Percentiles rank a stretch among this genome's conserved stretches.
Conservation (phyloP, 2,329 filamentous ascomycete species). For the Alternaria ethzedia region DNA sequence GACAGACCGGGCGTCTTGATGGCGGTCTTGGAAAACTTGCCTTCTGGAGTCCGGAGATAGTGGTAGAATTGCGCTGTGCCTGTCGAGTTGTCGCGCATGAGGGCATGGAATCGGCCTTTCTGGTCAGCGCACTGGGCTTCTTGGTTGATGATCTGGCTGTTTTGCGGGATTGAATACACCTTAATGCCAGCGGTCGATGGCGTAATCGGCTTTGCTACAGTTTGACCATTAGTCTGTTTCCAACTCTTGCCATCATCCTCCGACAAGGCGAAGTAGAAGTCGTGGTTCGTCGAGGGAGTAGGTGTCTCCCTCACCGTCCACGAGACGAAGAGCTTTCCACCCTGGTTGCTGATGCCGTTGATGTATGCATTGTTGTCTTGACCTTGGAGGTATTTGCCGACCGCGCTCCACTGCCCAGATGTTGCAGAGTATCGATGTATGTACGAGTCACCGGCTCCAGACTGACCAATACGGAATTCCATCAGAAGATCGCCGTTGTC, state of each 20-base stretch:
- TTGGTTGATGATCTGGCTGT: constrained; percentile 58
- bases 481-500: constrained; percentile 52
- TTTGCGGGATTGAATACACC: constrained; percentile 55
- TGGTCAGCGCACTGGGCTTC: constrained; percentile 57
- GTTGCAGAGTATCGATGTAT: constrained; percentile 54
- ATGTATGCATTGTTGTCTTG: constrained; percentile 60
- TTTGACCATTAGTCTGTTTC: constrained; percentile 49
- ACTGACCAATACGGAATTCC: constrained; percentile 60
- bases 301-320: constrained; percentile 61
- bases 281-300: constrained; percentile 56
- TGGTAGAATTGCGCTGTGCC: constrained; percentile 41
- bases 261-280: constrained; percentile 59
- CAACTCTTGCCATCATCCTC: constrained; percentile 54
- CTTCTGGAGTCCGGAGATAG: constrained; percentile 36
- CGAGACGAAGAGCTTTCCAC: constrained; percentile 51
- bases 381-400: constrained; percentile 54
- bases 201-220: constrained; percentile 51
- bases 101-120: constrained; percentile 56
- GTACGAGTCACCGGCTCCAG: constrained; percentile 58
- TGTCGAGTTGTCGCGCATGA: constrained; percentile 54
- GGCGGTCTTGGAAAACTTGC: constrained; percentile 40
- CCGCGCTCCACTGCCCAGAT: constrained; percentile 47
- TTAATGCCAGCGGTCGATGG: constrained; percentile 53
- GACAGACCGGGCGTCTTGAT: constrained; percentile 39
- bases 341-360: constrained; percentile 54